Base-by-base conservation (phyloP, 2,329 filamentous ascomycete species). In the Zymoseptoria tritici region DNA sequence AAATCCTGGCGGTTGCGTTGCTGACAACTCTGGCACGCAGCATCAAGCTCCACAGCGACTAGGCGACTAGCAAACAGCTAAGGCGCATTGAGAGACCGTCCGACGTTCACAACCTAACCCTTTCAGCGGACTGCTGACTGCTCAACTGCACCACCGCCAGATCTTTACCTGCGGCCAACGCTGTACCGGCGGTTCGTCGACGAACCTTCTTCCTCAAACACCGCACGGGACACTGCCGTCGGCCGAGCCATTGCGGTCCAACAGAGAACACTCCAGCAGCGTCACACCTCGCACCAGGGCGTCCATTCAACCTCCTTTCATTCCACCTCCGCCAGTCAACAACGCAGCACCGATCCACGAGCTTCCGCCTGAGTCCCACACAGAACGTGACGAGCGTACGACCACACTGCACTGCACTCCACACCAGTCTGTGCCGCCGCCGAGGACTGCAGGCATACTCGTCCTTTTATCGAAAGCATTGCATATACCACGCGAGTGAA, bases 401-500 rank as follows among this genome's bases (percentile, higher is more conserved):
- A 7, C 36, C 36, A 46, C 36, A 16, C 13, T n/a, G 16, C 16
- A 46, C 36, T 46, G 13, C 36, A 16, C 36, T 46, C 13, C 13
- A 46, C 36, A n/a, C 36, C 13, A 7, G 16, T 46, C 36, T 46
- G 36, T 46, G 36, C 36, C 16, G 36, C 36, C 36, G 16, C 36
- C 13, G 36, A 46, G 36, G 11, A 46, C 36, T 16, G 36, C 36
- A 46, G 36, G 16, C 13, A 46, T 46, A 46, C 36, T 7, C 16
- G 36, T 46, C 36, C 36, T 16, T 42, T 42, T 6, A 4, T 46
- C 13, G 36, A 46, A n/a, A 46, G 36, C 13, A 13, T 46, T 46
- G 13, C 36, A 11, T 46, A 46, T n/a, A 46, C 16, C 36, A 16
- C 36, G n/a, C 16, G 13, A 46, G 51, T 64, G 59, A 51, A 66